A percentile compares a stretch with the other conserved stretches of the same genome.
phyloP scores from a whole-genome alignment of 345 rosid species.

The Linum lewisii region DNA sequence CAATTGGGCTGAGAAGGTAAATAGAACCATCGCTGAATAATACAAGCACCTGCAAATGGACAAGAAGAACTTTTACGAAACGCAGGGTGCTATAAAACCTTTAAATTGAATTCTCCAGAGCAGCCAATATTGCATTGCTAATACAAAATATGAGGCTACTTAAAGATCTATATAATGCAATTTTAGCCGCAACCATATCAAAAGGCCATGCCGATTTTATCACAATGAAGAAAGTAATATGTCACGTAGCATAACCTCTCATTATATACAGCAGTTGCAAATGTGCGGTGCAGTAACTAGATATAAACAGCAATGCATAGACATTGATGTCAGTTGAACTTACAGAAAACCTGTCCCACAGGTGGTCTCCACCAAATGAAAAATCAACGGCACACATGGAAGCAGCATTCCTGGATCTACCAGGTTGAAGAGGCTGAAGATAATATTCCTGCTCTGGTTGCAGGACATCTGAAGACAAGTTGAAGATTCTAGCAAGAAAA shows the following conservation, averaged over 20 bases:
- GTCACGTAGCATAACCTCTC: not conserved
- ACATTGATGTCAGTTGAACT: constrained; percentile 26
- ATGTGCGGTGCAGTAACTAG: not conserved
- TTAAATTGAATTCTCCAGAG: not conserved
- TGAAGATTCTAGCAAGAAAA: constrained; percentile 50
- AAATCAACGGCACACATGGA: constrained; percentile 79
- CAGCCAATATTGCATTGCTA: no score
- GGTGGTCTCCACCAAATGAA: constrained; percentile 80
- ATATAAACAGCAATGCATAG: constrained; percentile 4
- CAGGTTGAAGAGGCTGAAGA: constrained; percentile 83
- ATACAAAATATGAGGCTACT: no score
- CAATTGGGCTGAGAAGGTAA: constrained; percentile 80
- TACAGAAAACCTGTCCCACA: constrained; percentile 94
- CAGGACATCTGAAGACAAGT: constrained; percentile 60
- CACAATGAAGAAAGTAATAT: constrained; percentile 3
- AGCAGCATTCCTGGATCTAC: constrained; percentile 64
- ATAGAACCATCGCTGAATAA: constrained; percentile 76
- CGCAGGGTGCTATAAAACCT: not conserved
- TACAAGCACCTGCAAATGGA: constrained; percentile 62
- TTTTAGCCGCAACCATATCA: not conserved
- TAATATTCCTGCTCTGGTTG: constrained; percentile 94
- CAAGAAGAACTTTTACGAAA: not conserved
- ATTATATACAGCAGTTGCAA: not conserved
- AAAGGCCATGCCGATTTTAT: not conserved
- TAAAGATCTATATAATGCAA: no score